Percentiles rank a stretch among this genome's conserved stretches.
phyloP scores from a whole-genome alignment of 2,329 filamentous ascomycete species.

The Aspergillus unguis region DNA sequence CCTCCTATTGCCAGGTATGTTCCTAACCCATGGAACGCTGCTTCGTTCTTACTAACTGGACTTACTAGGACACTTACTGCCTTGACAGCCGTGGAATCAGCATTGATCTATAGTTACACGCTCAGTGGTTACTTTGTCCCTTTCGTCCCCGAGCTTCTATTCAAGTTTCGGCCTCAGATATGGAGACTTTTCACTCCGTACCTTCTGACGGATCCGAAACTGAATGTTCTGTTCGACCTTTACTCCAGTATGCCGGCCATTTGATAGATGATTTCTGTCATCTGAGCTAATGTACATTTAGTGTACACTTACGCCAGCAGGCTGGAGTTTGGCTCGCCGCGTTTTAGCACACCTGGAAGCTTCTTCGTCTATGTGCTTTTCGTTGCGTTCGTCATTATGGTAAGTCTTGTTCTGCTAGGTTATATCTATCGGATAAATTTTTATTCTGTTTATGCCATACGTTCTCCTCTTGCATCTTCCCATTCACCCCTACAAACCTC shows the following conservation, averaged over 20 bases:
- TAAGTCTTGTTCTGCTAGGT: conserved; percentile 56
- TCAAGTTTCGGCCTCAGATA: conserved; percentile 57
- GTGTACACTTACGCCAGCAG: conserved; percentile 74
- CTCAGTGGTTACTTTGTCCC: conserved; percentile 52
- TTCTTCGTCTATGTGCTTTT: conserved; percentile 78
- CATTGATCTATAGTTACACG: conserved; percentile 58
- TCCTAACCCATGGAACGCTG: background rate
- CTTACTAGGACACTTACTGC: conserved; percentile 63
- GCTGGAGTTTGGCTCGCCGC: conserved; percentile 67
- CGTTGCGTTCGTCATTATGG: conserved; percentile 67
- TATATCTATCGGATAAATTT: conserved; percentile 11
- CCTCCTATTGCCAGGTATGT: conserved; percentile 64
- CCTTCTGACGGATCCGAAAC: conserved; percentile 53
- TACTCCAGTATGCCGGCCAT: conserved; percentile 59
- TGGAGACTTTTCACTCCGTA: conserved; percentile 61
- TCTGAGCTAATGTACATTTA: conserved; percentile 37
- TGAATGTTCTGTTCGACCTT: conserved; percentile 66
- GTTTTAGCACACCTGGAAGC: conserved; percentile 73
- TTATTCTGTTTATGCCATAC: background rate
- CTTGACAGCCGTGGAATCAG: conserved; percentile 60
- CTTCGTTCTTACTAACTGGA: background rate
- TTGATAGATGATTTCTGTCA: conserved; percentile 16
- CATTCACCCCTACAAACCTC: conserved; percentile 49
- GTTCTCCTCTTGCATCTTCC: conserved; percentile 9
- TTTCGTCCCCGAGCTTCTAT: conserved; percentile 51